Conservation (phyloP, 2,329 filamentous ascomycete genomes). For the Talaromyces islandicus region DNA sequence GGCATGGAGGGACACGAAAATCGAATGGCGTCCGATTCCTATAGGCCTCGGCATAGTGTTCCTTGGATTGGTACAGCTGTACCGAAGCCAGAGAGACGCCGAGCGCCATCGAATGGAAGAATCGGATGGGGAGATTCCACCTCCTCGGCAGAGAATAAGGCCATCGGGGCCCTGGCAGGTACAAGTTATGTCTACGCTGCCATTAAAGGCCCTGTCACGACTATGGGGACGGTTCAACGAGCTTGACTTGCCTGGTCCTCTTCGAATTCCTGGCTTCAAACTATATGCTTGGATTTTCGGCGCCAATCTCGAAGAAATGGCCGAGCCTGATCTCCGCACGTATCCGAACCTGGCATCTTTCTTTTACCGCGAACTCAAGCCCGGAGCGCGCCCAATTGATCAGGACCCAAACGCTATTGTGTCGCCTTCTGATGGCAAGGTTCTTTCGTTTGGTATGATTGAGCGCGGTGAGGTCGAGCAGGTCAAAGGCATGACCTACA, state of each 20-base stretch:
- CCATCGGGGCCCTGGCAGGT: slow-evolving; percentile 90
- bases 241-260: slow-evolving; percentile 76
- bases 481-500: slow-evolving; percentile 98
- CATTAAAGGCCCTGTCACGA: slow-evolving; percentile 82
- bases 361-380: slow-evolving; percentile 93
- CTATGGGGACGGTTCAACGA: slow-evolving; percentile 92
- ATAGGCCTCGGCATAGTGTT: slow-evolving; percentile 80
- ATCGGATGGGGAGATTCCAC: slow-evolving; percentile 31
- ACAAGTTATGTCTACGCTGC: slow-evolving; percentile 87
- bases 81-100: slow-evolving; percentile 57
- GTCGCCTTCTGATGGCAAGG: slow-evolving; percentile 81
- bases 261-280: slow-evolving; percentile 84
- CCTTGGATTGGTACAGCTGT: slow-evolving; percentile 76
- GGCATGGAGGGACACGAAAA: slow-evolving; percentile 58
- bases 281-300: slow-evolving; percentile 87
- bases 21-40: slow-evolving; percentile 88
- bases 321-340: slow-evolving; percentile 77
- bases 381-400: slow-evolving; percentile 78
- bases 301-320: slow-evolving; percentile 82
- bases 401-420: slow-evolving; percentile 72
- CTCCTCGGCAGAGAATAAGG: slow-evolving; percentile 58
- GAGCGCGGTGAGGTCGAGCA: slow-evolving; percentile 94
- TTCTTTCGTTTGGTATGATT: slow-evolving; percentile 88
- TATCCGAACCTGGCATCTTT: slow-evolving; percentile 94
- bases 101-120: slow-evolving; percentile 44